A percentile compares a stretch with the other conserved stretches of the same genome.
Evolutionary conservation across 352 stramenopile species (phyloP).

Genomic region (Phytophthora kernoviae): DNA sequence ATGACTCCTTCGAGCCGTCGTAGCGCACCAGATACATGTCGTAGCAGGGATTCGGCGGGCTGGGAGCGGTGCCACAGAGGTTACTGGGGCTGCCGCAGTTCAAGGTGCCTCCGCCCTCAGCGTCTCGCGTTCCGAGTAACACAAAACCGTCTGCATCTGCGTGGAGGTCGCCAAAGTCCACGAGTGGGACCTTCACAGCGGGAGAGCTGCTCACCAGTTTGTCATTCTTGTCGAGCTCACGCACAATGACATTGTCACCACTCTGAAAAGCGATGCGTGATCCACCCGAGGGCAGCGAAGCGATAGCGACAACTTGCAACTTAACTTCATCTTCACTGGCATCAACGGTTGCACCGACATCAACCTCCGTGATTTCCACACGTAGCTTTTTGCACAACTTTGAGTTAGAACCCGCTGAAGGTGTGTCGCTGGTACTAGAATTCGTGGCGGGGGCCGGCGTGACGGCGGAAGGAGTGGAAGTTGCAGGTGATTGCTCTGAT

Average conservation of each 20-base stretch:
- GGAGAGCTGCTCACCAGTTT: conserved; percentile 45
- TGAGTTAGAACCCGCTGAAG: conserved; percentile 16
- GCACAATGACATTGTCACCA: conserved; percentile 46
- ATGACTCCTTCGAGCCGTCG: conserved; percentile 52
- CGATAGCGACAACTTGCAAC: conserved; percentile 55
- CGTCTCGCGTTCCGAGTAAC: conserved; percentile 52
- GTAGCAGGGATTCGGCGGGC: conserved; percentile 49
- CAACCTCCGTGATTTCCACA: conserved; percentile 45
- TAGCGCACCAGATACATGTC: conserved; percentile 69
- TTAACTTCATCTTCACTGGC: conserved; percentile 56
- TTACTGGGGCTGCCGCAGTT: conserved; percentile 66
- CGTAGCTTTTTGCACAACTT: conserved; percentile 52
- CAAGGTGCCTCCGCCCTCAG: conserved; percentile 54
- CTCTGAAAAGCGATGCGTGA: conserved; percentile 61
- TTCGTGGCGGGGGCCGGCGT: too few relatives aligned
- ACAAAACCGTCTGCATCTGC: conserved; percentile 62
- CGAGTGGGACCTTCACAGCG: conserved; percentile 37
- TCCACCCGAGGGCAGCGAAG: conserved; percentile 46
- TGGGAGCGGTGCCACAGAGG: conserved; percentile 47
- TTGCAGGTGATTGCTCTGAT: too few relatives aligned
- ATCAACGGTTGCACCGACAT: conserved; percentile 39
- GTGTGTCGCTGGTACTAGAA: not conserved
- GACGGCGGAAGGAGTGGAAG: too few relatives aligned
- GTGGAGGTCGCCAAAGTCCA: conserved; percentile 66
- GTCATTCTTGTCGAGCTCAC: conserved; percentile 53